Base-by-base conservation (phyloP, 1,284 basidiomycete genomes). In the Pterulicium gracile region DNA sequence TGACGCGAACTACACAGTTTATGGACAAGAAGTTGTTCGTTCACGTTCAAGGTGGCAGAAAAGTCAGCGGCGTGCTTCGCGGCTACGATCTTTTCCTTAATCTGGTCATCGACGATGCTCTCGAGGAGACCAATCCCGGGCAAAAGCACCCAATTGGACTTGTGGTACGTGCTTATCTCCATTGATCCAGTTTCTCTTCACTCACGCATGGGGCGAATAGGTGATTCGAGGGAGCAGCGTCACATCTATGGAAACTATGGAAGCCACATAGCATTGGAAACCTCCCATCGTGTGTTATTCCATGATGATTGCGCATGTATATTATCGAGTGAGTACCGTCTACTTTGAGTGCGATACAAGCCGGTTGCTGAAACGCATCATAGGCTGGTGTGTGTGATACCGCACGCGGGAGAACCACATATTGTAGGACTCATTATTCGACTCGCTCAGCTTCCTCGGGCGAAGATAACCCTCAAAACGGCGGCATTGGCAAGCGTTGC, bases 11-110 rank as follows among this genome's bases (percentile, higher is more conserved):
- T 49, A 46, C 49, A 54, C 61, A 97, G 88, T 98, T 96, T 63
- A 97, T 98, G 89, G 96, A 99, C 78, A 96, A 97, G 73, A 88
- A 87, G 56, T 72, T 98, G 55, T 93, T 92, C 65, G 75, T 98
- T 59, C 84, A 97, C 69, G 73, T 99, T 4, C 95, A 99, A 62
- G 96, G 94, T 46, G 92, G 92, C 49, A 85, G 96, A 57, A 92
- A 90, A 74, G 87, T 98, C 57, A 91, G 89, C 65, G 96, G 95
- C 48, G 84, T 83, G n/a, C 69, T 98, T 47, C 83, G 96, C 52
- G 96, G 96, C 32, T 98, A 95, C 66, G 96, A 98, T 73, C 86
- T 99, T 57, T 99, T 99, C 73, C 72, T 99, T 62, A 99, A 99
- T 65, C 77, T 99, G 36, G 95, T 98, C 50, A 81, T 99, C 60